These are phyloP conservation scores for Phytopythium oedochilum DNA, from an alignment of 352 stramenopile genomes.

Conservation along the genomic window DNA sequence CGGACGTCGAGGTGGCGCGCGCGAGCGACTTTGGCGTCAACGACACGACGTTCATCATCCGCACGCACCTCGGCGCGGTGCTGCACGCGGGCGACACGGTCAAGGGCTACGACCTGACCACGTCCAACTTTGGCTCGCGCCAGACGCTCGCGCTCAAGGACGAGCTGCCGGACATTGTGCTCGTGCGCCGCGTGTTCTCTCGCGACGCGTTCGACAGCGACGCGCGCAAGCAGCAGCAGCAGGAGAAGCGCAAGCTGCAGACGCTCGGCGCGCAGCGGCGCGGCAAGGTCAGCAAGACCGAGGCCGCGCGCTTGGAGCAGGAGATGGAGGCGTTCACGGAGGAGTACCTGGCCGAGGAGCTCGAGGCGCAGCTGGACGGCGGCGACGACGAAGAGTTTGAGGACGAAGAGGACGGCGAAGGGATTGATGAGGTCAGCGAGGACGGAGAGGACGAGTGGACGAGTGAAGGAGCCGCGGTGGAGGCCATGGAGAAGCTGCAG, in stretches of 20 bases:
- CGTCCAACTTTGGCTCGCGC: slow-evolving; percentile 41
- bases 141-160: slow-evolving; percentile 40
- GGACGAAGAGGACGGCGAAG: slow-evolving; percentile 9
- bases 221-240: slow-evolving; percentile 16
- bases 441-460: slow-evolving; percentile 22
- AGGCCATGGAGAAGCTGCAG: slow-evolving; percentile 17
- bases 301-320: slow-evolving; percentile 36
- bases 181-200: slow-evolving; percentile 70
- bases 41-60: slow-evolving; percentile 66
- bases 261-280: slow-evolving; percentile 30
- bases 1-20: slow-evolving; percentile 65
- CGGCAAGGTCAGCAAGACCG: slow-evolving; percentile 47
- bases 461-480: background rate
- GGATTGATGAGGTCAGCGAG: slow-evolving; percentile 11
- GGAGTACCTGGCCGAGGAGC: slow-evolving; percentile 53
- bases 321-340: slow-evolving; percentile 62
- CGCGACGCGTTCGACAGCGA: slow-evolving; percentile 12
- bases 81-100: slow-evolving; percentile 60
- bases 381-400: slow-evolving; percentile 15
- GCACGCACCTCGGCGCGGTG: slow-evolving; percentile 54
- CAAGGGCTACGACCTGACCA: slow-evolving; percentile 69
- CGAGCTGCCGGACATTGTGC: slow-evolving; percentile 67
- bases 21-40: slow-evolving; percentile 76
- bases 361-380: slow-evolving; percentile 18
- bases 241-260: slow-evolving; percentile 37